These are phyloP conservation scores for Oemleria cerasiformis DNA, from an alignment of 306 rosid species.

Conservation along the genomic window DNA sequence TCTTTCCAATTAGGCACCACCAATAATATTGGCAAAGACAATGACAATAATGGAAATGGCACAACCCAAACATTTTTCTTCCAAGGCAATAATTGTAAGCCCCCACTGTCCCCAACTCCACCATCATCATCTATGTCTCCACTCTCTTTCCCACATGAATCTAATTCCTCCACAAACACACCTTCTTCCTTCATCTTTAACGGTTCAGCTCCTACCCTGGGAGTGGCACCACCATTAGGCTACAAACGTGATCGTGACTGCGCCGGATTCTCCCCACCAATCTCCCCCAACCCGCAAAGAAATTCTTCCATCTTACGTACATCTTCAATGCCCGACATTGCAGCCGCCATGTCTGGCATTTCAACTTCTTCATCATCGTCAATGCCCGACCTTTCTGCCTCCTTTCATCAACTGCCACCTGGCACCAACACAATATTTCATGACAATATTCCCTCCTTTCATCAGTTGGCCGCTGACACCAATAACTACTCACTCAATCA, in stretches of 20 bases:
- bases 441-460: no score
- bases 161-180: slow-evolving; percentile 15
- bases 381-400: no score
- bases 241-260: slow-evolving; percentile 42
- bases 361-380: no score
- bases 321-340: slow-evolving; percentile 17
- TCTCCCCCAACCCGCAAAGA: slow-evolving; percentile 16
- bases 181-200: slow-evolving; percentile 53
- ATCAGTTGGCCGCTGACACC: no score
- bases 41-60: background rate
- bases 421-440: no score
- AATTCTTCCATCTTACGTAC: background rate
- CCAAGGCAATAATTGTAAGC: slow-evolving; percentile 21
- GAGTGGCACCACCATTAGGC: slow-evolving; percentile 27
- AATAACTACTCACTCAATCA: no score
- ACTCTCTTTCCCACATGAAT: slow-evolving; percentile 41
- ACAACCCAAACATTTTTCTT: slow-evolving; percentile 26
- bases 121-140: slow-evolving; percentile 37
- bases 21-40: no score
- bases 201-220: slow-evolving; percentile 48
- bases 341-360: background rate
- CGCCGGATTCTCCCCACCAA: slow-evolving; percentile 18
- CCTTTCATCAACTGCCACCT: no score
- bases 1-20: background rate
- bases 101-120: slow-evolving; percentile 19